These are phyloP conservation scores for Cyberlindnera nakhonratchasimensis DNA, from an alignment of 805 yeast species.

Conservation along the genomic window DNA sequence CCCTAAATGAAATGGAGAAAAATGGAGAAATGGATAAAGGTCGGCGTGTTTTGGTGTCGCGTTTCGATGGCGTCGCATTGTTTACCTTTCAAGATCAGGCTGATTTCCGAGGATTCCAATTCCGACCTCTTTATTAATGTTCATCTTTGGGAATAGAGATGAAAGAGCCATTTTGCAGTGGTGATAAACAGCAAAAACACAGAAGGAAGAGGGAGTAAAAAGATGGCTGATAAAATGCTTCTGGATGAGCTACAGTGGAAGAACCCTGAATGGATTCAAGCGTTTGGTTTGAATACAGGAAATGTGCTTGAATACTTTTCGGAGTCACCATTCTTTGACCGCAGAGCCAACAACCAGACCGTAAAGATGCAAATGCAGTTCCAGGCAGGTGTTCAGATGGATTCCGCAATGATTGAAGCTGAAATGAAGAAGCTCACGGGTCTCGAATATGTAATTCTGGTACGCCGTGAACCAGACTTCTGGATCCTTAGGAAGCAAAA, in stretches of 20 bases:
- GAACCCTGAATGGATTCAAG: constrained; percentile 95
- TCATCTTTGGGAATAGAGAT: no score
- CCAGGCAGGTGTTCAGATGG: constrained; percentile 44
- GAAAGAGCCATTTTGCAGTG: no score
- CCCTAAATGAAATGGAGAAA: background rate
- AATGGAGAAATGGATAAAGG: background rate
- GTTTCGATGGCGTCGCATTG: constrained; percentile 10
- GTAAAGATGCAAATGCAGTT: constrained; percentile 93
- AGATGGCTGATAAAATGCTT: constrained; percentile 28
- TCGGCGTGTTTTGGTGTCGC: constrained; percentile 4
- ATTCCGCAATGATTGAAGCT: constrained; percentile 39
- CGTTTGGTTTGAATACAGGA: constrained; percentile 79
- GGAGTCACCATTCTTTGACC: constrained; percentile 91
- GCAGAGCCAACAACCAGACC: constrained; percentile 91
- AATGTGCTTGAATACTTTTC: constrained; percentile 92
- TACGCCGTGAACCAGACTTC: constrained; percentile 82
- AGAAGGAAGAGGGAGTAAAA: no score
- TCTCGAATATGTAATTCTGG: constrained; percentile 72
- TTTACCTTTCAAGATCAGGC: constrained; percentile 7
- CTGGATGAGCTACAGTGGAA: constrained; percentile 95
- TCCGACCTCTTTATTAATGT: no score
- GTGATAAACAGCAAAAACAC: no score
- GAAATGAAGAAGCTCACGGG: constrained; percentile 81
- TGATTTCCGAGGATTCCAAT: background rate
- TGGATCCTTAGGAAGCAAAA: constrained; percentile 89